These are phyloP conservation scores for Metarhizium sp. DNA, from an alignment of 2,329 filamentous ascomycete species.

Conservation along the genomic window DNA sequence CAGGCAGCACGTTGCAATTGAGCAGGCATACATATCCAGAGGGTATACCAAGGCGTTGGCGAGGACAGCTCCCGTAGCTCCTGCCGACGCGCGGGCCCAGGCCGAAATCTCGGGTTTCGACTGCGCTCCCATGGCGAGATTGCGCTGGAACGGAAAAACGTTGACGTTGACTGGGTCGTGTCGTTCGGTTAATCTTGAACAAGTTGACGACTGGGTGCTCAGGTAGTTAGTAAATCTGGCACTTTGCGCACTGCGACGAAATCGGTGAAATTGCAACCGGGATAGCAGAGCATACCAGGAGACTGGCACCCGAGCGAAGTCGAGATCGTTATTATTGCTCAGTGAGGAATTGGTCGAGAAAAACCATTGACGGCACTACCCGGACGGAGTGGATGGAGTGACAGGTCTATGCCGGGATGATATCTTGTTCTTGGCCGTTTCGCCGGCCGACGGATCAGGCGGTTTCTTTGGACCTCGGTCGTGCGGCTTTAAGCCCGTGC, in stretches of 20 bases:
- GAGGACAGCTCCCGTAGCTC: conserved; percentile 84
- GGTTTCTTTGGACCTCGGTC: conserved; percentile 7
- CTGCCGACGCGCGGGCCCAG: conserved; percentile 88
- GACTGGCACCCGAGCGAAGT: neutral
- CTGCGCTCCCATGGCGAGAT: conserved; percentile 37
- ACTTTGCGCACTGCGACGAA: neutral
- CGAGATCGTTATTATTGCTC: no score
- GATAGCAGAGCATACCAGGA: neutral
- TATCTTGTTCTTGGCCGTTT: neutral
- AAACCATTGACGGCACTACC: neutral
- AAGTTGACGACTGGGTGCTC: neutral
- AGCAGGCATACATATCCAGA: conserved; percentile 72
- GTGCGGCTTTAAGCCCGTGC: conserved; percentile 1
- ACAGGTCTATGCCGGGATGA: neutral
- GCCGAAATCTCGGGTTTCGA: conserved; percentile 70
- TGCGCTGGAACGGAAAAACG: neutral
- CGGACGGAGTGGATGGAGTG: neutral
- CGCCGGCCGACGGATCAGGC: neutral
- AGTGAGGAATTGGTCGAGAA: no score
- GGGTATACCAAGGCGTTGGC: conserved; percentile 96
- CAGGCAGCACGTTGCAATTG: neutral
- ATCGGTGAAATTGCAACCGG: neutral
- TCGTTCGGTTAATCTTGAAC: neutral
- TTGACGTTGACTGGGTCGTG: neutral
- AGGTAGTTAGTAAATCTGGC: neutral